These are phyloP conservation scores for Ascochyta pisi DNA, from an alignment of 2,329 filamentous ascomycete genomes.

Conservation along the genomic window DNA sequence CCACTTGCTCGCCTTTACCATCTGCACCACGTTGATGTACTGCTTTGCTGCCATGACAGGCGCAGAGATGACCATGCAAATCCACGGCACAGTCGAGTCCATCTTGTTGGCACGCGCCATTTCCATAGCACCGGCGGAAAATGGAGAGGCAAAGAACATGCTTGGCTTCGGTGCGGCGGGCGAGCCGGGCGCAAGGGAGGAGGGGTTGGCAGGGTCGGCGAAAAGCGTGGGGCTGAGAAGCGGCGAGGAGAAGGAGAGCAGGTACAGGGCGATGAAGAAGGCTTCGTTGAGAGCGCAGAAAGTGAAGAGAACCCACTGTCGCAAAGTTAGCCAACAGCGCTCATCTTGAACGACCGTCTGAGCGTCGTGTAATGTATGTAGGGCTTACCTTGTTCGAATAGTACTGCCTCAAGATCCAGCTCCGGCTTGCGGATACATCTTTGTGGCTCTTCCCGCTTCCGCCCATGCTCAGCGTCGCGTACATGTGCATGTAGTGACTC, in stretches of 20 bases:
- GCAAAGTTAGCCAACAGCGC: conserved; percentile 20
- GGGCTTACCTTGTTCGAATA: conserved; percentile 89
- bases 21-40: conserved; percentile 89
- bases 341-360: background rate
- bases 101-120: conserved; percentile 88
- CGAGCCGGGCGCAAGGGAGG: conserved; percentile 64
- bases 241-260: conserved; percentile 94
- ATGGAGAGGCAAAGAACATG: conserved; percentile 84
- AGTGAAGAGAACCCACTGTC: conserved; percentile 84
- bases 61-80: conserved; percentile 78
- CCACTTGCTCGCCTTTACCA: conserved; percentile 91
- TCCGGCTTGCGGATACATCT: conserved; percentile 86
- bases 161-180: conserved; percentile 73
- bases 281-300: conserved; percentile 91
- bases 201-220: conserved; percentile 63
- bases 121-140: conserved; percentile 91
- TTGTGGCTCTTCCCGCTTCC: conserved; percentile 85
- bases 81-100: conserved; percentile 70
- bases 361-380: background rate
- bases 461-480: conserved; percentile 87
- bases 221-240: conserved; percentile 85
- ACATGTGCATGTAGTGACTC: conserved; percentile 99
- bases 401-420: conserved; percentile 90
- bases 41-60: conserved; percentile 94
- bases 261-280: conserved; percentile 98